These are phyloP conservation scores for Penicillium sp. DNA, from an alignment of 2,329 filamentous ascomycete species.

Conservation along the genomic window DNA sequence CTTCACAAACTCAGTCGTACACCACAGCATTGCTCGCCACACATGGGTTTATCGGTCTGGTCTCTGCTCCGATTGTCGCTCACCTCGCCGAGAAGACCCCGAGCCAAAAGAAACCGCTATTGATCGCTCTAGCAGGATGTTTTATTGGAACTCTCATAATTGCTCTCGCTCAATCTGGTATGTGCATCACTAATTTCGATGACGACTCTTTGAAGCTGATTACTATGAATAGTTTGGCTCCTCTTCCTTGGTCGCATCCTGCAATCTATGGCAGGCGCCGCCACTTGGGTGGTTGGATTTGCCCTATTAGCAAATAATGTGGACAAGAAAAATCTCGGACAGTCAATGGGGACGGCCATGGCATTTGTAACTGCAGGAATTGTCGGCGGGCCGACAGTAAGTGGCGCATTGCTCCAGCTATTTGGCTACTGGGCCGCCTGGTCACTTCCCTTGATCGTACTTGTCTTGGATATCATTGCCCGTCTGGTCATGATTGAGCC, in stretches of 20 bases:
- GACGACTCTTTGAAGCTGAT: not conserved
- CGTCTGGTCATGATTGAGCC: slow-evolving; percentile 31
- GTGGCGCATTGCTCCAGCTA: slow-evolving; percentile 27
- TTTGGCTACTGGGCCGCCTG: slow-evolving; percentile 34
- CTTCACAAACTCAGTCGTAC: slow-evolving; percentile 13
- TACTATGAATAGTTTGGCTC: slow-evolving; percentile 14
- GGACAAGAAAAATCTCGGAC: slow-evolving; percentile 25
- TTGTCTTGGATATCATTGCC: slow-evolving; percentile 28
- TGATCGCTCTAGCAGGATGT: slow-evolving; percentile 25
- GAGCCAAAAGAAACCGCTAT: slow-evolving; percentile 22
- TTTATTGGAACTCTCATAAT: slow-evolving; percentile 27
- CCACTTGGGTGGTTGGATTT: slow-evolving; percentile 34
- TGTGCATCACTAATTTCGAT: not conserved
- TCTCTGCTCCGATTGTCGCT: slow-evolving; percentile 14
- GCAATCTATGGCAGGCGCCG: slow-evolving; percentile 29
- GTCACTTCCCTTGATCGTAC: slow-evolving; percentile 25
- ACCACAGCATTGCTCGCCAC: slow-evolving; percentile 18
- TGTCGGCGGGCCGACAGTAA: slow-evolving; percentile 29
- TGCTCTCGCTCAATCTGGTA: slow-evolving; percentile 22
- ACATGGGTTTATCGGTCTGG: slow-evolving; percentile 15
- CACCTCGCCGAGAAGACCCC: slow-evolving; percentile 26
- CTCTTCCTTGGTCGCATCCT: slow-evolving; percentile 29
- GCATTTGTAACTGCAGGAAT: slow-evolving; percentile 27
- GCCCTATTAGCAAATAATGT: slow-evolving; percentile 30
- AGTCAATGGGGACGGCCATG: slow-evolving; percentile 24